A percentile compares a stretch with the other conserved stretches of the same genome.
These are phyloP conservation scores for Coffea humblotiana DNA, from an alignment of 305 asterid genomes.

Conservation along the genomic window DNA sequence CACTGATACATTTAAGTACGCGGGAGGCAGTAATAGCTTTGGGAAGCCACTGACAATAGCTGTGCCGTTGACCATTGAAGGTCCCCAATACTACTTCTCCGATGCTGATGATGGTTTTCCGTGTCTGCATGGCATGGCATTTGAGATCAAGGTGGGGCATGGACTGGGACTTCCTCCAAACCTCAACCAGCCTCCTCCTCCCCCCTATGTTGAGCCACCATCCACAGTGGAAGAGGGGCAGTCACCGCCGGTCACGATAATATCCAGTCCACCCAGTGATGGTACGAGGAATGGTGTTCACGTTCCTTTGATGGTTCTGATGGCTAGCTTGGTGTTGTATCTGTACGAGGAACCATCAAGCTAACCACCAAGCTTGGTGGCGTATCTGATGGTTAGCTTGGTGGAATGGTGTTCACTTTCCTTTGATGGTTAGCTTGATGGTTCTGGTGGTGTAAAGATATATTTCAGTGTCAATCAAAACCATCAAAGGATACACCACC, in stretches of 20 bases:
- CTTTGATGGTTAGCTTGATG: slow-evolving; percentile 25
- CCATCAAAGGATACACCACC: no score
- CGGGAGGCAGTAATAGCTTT: slow-evolving; percentile 45
- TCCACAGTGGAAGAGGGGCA: slow-evolving; percentile 36
- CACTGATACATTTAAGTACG: slow-evolving; percentile 55
- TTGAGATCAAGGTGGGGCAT: slow-evolving; percentile 57
- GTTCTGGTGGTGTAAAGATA: slow-evolving; percentile 24
- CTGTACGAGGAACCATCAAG: slow-evolving; percentile 14
- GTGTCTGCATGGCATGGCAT: slow-evolving; percentile 74
- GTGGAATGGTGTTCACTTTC: slow-evolving; percentile 24
- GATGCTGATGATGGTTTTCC: slow-evolving; percentile 68
- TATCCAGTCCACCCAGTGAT: slow-evolving; percentile 25
- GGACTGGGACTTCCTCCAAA: slow-evolving; percentile 85
- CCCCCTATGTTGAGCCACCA: slow-evolving; percentile 72
- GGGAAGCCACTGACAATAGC: slow-evolving; percentile 37
- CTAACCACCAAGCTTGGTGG: slow-evolving; percentile 16
- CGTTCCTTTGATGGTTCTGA: slow-evolving; percentile 24
- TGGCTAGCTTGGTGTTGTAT: slow-evolving; percentile 35
- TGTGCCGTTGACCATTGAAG: slow-evolving; percentile 54
- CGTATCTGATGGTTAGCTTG: slow-evolving; percentile 33
- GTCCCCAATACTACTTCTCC: slow-evolving; percentile 73
- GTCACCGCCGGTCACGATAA: slow-evolving; percentile 42
- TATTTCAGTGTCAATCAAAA: neutral
- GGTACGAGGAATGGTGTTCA: slow-evolving; percentile 33
- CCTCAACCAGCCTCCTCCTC: slow-evolving; percentile 89